A percentile compares a stretch with the other conserved stretches of the same genome.
Conservation (phyloP, 257 asterid genomes). For the Haberlea rhodopensis region DNA sequence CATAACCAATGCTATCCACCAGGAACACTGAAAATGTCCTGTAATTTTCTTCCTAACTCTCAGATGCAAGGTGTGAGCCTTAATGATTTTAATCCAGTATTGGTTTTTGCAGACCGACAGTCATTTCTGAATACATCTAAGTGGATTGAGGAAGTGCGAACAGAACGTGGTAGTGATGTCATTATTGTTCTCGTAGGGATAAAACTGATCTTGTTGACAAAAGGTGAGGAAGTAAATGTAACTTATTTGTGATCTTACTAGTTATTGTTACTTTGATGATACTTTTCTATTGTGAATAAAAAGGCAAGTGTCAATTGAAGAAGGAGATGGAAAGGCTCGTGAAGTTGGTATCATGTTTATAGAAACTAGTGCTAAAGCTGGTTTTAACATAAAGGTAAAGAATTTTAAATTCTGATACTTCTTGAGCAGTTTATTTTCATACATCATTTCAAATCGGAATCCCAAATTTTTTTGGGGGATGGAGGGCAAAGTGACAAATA, state of each 20-base stretch:
- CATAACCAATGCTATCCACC: not conserved
- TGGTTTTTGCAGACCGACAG: conserved; percentile 36
- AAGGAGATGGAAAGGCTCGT: conserved; percentile 80
- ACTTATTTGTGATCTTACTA: not conserved
- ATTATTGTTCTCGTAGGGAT: conserved; percentile 82
- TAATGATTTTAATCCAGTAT: not conserved
- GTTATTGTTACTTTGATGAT: not conserved
- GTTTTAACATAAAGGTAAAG: conserved; percentile 87
- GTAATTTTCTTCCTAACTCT: not conserved
- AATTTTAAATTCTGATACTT: too few species aligned
- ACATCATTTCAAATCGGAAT: not conserved
- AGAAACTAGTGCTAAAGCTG: conserved; percentile 95
- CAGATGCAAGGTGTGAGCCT: not conserved
- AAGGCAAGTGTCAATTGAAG: conserved; percentile 95
- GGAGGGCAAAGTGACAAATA: too few species aligned
- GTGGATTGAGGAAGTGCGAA: conserved; percentile 67
- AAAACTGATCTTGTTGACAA: conserved; percentile 94
- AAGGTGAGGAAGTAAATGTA: conserved; percentile 44
- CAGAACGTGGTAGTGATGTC: conserved; percentile 80
- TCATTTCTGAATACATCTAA: conserved; percentile 52
- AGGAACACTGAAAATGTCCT: too few species aligned
- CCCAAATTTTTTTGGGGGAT: not conserved
- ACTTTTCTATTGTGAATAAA: conserved; percentile 3
- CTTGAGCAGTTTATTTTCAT: not conserved
- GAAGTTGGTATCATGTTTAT: conserved; percentile 70